Conservation (phyloP, 306 rosid species). For the Abrus pulchellus region DNA sequence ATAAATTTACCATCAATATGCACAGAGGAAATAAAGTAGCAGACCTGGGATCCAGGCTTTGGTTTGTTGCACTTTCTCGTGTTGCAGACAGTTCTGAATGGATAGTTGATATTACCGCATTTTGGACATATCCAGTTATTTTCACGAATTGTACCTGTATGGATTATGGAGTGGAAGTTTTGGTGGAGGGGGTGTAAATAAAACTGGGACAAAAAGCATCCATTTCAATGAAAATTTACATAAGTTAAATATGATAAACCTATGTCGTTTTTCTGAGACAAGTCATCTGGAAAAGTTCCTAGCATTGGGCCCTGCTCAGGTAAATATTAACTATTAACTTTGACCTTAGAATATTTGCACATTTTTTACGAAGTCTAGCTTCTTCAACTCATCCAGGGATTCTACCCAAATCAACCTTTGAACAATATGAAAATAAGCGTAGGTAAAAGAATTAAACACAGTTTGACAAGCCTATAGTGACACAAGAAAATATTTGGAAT, state of each 20-base stretch:
- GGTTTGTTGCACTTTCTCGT: constrained; percentile 99
- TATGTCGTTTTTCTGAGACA: constrained; percentile 71
- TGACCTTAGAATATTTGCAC: constrained; percentile 21
- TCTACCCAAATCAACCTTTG: neutral
- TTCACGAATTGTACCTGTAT: constrained; percentile 82
- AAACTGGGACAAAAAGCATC: neutral
- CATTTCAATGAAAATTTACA: constrained; percentile 13
- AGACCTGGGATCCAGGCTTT: constrained; percentile 97
- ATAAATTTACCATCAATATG: neutral
- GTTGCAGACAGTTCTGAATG: constrained; percentile 94
- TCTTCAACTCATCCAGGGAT: constrained; percentile 12
- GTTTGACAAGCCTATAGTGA: neutral
- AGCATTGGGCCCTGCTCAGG: constrained; percentile 82
- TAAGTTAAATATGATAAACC: constrained; percentile 55
- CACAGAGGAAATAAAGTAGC: constrained; percentile 26
- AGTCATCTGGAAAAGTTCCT: constrained; percentile 80
- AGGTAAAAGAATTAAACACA: neutral
- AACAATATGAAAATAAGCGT: neutral
- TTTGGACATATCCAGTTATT: constrained; percentile 99
- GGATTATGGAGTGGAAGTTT: neutral
- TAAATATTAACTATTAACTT: constrained; percentile 45
- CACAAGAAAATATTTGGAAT: neutral
- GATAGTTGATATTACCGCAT: constrained; percentile 96
- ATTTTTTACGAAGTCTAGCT: constrained; percentile 3
- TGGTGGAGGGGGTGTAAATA: neutral